Conservation (phyloP, 768 basidiomycete genomes). For the Neoboletus magnificus region DNA sequence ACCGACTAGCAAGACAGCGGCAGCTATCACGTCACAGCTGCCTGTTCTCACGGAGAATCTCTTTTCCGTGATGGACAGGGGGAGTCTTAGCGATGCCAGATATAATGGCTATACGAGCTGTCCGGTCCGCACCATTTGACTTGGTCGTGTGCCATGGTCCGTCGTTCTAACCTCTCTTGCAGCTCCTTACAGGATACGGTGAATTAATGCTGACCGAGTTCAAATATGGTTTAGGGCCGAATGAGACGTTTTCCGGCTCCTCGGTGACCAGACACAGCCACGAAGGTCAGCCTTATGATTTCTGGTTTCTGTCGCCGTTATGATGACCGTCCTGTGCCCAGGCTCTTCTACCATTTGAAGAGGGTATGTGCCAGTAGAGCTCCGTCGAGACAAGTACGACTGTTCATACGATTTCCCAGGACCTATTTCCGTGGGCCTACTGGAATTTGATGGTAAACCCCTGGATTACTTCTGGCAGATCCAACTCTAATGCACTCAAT, state of each 20-base stretch:
- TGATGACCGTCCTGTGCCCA: conserved; percentile 25
- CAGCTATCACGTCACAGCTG: conserved; percentile 87
- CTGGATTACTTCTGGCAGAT: neutral
- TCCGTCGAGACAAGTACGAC: neutral
- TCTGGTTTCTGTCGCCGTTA: neutral
- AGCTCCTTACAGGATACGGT: conserved; percentile 81
- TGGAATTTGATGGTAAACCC: conserved; percentile 66
- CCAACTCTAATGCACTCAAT: conserved; percentile 3
- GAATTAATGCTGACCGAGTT: conserved; percentile 89
- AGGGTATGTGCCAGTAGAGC: conserved; percentile 43
- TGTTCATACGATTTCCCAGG: conserved; percentile 10
- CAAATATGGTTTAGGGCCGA: conserved; percentile 85
- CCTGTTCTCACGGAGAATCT: conserved; percentile 91
- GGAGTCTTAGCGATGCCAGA: conserved; percentile 59
- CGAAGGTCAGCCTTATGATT: conserved; percentile 46
- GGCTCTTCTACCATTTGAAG: conserved; percentile 84
- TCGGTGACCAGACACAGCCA: conserved; percentile 75
- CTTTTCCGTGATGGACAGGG: conserved; percentile 69
- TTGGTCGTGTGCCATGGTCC: neutral
- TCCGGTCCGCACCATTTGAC: conserved; percentile 52
- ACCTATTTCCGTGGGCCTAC: conserved; percentile 52
- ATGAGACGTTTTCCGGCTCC: conserved; percentile 74
- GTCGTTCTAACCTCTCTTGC: neutral
- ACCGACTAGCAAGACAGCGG: conserved; percentile 95
- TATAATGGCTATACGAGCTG: conserved; percentile 93